Evolutionary conservation across 1,284 basidiomycete genomes (phyloP), one percentile per base, ranked within the genome.

Genomic region (Cutaneotrichosporon sp.): DNA sequence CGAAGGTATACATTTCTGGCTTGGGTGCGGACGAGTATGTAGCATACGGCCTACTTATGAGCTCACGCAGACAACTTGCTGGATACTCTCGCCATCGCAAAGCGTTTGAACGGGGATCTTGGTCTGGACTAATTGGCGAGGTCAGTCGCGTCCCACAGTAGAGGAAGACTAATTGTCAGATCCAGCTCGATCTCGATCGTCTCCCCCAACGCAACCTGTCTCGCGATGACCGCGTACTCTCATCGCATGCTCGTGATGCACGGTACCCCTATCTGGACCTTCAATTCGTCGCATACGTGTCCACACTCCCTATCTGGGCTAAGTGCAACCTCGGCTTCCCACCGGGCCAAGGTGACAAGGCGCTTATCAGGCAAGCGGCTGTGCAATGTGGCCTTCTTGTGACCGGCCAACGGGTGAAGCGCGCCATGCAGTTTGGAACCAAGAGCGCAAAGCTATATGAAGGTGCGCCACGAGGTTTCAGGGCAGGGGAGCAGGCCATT

Each of bases 351-450:
- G 94, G 93, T 1, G 96, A 98, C 69, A 98, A 98, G 76, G 78
- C 85, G 68, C 68, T 98, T 25, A 70, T 98, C 42, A 77, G 94
- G 43, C 69, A 86, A 14, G 84, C 86, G 0, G 83, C 86, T 25
- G 71, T 76, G 52, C 81, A 81, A 54, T 65, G 88, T 16, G 90
- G 90, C 0, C 75, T 94, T 37, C 68, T 79, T 2, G 79, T 83
- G 53, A 85, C 88, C 5, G 85, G 84, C 50, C 61, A 62, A 45
- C 78, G 89, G 56, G 90, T 87, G 65, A 98, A 98, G 76, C 72
- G 88, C 48, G 94, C 94, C 5, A 97, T 97, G 87, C 94, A 98
- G 70, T 98, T 98, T 77, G 94, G 94, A 3, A 90, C 86, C 57
- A 82, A 88, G 70, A 91, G 90, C 43, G 91, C 92, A 4, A 83